Conservation (phyloP, 2,329 filamentous ascomycete species). For the Cytospora paraplurivora region DNA sequence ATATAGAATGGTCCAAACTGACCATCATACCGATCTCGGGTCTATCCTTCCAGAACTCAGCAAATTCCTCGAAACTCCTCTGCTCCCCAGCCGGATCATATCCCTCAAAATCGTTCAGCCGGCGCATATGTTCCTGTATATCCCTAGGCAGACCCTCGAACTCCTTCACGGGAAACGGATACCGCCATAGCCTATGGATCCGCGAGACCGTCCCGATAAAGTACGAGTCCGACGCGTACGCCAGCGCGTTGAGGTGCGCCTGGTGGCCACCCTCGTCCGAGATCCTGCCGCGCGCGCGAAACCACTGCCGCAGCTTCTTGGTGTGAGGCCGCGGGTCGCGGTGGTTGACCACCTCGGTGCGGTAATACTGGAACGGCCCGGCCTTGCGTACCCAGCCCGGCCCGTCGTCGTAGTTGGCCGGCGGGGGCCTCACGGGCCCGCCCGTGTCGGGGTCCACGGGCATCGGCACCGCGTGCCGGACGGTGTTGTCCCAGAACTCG, state of each 20-base stretch:
- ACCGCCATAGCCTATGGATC: constrained; percentile 79
- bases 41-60: constrained; percentile 49
- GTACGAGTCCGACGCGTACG: constrained; percentile 90
- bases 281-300: constrained; percentile 74
- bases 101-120: constrained; percentile 47
- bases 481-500: constrained; percentile 39
- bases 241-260: constrained; percentile 83
- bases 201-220: constrained; percentile 89
- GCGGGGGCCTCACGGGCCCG: constrained; percentile 37
- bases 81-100: constrained; percentile 31
- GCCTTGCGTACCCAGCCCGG: constrained; percentile 52
- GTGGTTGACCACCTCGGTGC: constrained; percentile 45
- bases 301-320: constrained; percentile 73
- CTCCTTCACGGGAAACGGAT: constrained; percentile 57
- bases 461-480: constrained; percentile 67
- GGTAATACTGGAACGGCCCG: constrained; percentile 51
- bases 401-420: constrained; percentile 46
- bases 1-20: constrained; percentile 74
- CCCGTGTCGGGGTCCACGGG: constrained; percentile 46
- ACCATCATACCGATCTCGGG: constrained; percentile 82
- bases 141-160: constrained; percentile 53
- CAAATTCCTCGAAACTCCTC: constrained; percentile 42
- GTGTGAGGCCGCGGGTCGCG: constrained; percentile 57
- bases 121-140: constrained; percentile 41
- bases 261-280: constrained; percentile 71